These are phyloP conservation scores for Uromyces viciae-fabae DNA, from an alignment of 1,284 basidiomycete species.

Conservation along the genomic window DNA sequence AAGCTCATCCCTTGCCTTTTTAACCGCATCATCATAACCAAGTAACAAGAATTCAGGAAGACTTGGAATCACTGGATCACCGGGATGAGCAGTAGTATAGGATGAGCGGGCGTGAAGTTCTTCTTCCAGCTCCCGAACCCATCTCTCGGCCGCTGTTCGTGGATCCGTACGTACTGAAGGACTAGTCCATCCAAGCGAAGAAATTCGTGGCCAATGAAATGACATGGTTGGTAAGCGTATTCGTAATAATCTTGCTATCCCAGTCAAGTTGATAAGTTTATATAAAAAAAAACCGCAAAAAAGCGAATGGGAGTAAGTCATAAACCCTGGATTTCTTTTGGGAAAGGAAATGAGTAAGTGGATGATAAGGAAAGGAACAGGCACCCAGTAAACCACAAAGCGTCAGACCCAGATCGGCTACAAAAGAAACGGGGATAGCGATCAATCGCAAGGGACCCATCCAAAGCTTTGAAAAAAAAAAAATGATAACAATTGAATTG, in stretches of 20 bases:
- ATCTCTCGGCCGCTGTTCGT: constrained; percentile 21
- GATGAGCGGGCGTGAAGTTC: constrained; percentile 19
- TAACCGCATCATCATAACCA: constrained; percentile 37
- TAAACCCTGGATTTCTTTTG: too few species aligned
- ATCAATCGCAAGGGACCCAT: constrained; percentile 26
- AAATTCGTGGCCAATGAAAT: constrained; percentile 19
- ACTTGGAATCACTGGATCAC: background rate
- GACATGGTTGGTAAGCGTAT: constrained; percentile 21
- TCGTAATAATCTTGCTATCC: constrained; percentile 18
- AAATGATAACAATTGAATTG: background rate
- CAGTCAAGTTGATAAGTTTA: background rate
- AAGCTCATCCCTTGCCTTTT: constrained; percentile 32
- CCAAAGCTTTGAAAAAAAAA: constrained; percentile 6
- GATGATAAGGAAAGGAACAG: too few species aligned
- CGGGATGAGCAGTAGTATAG: constrained; percentile 20
- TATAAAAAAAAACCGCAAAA: background rate
- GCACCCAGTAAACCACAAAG: constrained; percentile 25
- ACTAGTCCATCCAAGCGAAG: background rate
- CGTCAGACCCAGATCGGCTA: constrained; percentile 14
- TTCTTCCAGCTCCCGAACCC: constrained; percentile 39
- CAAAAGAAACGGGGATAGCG: constrained; percentile 16
- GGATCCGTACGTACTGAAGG: constrained; percentile 9
- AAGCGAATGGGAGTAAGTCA: too few species aligned
- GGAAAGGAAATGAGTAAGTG: too few species aligned
- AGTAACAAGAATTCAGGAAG: constrained; percentile 37